These are phyloP conservation scores for Cordyceps tenuipes DNA, from an alignment of 2,329 filamentous ascomycete species.

Conservation along the genomic window DNA sequence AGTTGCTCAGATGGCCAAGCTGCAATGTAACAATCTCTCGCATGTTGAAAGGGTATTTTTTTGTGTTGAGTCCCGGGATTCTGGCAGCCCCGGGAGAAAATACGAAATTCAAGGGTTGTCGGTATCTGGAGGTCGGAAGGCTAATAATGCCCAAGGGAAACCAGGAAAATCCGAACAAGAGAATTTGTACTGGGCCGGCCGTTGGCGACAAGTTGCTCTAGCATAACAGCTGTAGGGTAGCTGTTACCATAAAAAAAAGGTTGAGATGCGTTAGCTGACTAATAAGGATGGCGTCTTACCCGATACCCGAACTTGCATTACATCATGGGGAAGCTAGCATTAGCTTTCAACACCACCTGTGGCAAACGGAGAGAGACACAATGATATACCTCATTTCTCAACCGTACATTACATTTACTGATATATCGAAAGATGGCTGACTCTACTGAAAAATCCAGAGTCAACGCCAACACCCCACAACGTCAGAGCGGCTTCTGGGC, in stretches of 20 bases:
- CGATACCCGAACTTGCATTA: not conserved
- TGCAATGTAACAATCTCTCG: constrained; percentile 93
- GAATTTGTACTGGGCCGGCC: no score
- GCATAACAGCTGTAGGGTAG: not conserved
- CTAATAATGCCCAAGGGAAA: no score
- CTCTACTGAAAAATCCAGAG: not conserved
- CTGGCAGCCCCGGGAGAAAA: not conserved
- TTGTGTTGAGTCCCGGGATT: no score
- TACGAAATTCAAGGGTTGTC: no score
- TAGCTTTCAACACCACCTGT: not conserved
- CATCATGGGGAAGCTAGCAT: not conserved
- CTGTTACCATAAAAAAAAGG: not conserved
- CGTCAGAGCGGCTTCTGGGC: constrained; percentile 22
- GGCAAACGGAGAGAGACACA: not conserved
- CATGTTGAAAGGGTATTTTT: constrained; percentile 44
- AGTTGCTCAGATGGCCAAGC: constrained; percentile 87
- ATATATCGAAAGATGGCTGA: not conserved
- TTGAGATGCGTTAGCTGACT: not conserved
- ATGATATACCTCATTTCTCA: not conserved
- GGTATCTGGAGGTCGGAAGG: no score
- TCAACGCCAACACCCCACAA: not conserved
- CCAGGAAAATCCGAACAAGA: no score
- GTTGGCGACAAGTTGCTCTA: not conserved
- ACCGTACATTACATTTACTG: not conserved
- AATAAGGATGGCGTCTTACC: constrained; percentile 3